Evolutionary conservation across 176 grass and related monocot species (phyloP).

Genomic region (Triticum timopheevii): DNA sequence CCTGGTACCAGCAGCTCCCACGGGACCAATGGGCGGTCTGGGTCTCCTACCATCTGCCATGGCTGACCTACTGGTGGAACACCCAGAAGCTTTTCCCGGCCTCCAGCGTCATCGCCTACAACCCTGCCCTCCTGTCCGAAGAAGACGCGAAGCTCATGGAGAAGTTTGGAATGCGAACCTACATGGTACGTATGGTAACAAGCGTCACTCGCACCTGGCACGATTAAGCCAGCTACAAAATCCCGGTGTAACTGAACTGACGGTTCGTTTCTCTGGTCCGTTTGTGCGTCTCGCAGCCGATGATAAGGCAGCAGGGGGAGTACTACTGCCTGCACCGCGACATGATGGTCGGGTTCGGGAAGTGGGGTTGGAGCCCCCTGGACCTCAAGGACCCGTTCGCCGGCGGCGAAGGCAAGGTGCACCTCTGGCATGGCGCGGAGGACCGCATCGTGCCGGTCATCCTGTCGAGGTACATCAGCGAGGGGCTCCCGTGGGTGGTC

Average conservation of each 20-base stretch:
- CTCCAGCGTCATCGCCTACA: conserved; percentile 57
- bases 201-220: neutral
- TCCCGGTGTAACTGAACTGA: neutral
- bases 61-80: conserved; percentile 95
- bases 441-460: conserved; percentile 58
- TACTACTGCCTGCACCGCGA: conserved; percentile 64
- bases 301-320: conserved; percentile 66
- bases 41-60: conserved; percentile 69
- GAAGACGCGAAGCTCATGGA: conserved; percentile 50
- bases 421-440: conserved; percentile 78
- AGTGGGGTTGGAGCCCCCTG: conserved; percentile 68
- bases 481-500: conserved; percentile 64
- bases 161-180: conserved; percentile 33
- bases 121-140: conserved; percentile 39
- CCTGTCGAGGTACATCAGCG: conserved; percentile 56
- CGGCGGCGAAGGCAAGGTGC: conserved; percentile 47
- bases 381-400: conserved; percentile 71
- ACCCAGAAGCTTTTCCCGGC: conserved; percentile 62
- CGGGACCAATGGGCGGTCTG: conserved; percentile 70
- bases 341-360: conserved; percentile 73
- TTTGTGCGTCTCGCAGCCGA: conserved; percentile 29
- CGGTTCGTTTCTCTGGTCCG: neutral
- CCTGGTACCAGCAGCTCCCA: conserved; percentile 58
- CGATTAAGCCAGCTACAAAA: neutral
- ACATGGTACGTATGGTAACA: conserved; percentile 40